These are phyloP conservation scores for Pulveroboletus sp. DNA, from an alignment of 1,284 basidiomycete species.

Conservation along the genomic window DNA sequence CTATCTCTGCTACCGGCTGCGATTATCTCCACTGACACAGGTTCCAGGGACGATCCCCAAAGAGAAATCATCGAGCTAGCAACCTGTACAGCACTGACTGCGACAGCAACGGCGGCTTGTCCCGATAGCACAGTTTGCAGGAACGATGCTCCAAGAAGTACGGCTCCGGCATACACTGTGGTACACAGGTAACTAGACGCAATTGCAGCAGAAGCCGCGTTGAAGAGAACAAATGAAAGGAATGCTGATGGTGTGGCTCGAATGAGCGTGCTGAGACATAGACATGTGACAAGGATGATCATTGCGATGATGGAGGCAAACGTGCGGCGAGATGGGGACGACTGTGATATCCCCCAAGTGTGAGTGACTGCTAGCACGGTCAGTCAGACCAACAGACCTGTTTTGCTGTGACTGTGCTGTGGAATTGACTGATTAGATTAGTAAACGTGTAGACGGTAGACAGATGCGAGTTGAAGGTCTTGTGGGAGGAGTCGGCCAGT, in stretches of 20 bases:
- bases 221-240: slow-evolving; percentile 60
- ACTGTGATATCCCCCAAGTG: slow-evolving; percentile 29
- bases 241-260: slow-evolving; percentile 50
- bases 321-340: slow-evolving; percentile 50
- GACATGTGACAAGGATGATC: slow-evolving; percentile 47
- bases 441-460: slow-evolving; percentile 61
- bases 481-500: slow-evolving; percentile 47
- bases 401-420: slow-evolving; percentile 66
- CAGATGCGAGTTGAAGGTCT: slow-evolving; percentile 68
- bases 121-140: slow-evolving; percentile 73
- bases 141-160: slow-evolving; percentile 63
- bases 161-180: slow-evolving; percentile 65
- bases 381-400: slow-evolving; percentile 43
- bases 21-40: slow-evolving; percentile 1
- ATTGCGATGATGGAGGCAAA: slow-evolving; percentile 41
- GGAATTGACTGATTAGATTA: slow-evolving; percentile 65
- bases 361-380: slow-evolving; percentile 11
- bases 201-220: slow-evolving; percentile 52
- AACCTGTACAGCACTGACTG: slow-evolving; percentile 70
- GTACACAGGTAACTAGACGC: slow-evolving; percentile 68
- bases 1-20: slow-evolving; percentile 29
- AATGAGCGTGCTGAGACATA: slow-evolving; percentile 61
- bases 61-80: slow-evolving; percentile 57
- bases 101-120: slow-evolving; percentile 74
- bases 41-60: slow-evolving; percentile 36